Percentiles rank a stretch among this genome's conserved stretches.
Conservation (phyloP, 75 land plant genomes). For the Selaginella moellendorffii region DNA sequence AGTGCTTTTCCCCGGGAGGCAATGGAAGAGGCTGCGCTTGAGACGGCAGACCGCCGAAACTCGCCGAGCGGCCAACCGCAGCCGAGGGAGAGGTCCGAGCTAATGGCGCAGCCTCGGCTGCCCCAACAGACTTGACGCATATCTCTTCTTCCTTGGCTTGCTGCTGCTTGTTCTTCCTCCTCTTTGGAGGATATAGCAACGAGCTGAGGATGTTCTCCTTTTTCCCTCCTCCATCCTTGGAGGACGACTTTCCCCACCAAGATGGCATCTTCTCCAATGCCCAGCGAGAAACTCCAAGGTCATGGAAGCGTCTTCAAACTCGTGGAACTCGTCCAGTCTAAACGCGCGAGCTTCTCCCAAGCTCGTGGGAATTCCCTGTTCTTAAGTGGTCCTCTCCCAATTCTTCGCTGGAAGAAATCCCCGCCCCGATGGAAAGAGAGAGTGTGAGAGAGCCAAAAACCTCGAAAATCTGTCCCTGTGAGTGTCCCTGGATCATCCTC, state of each 20-base stretch:
- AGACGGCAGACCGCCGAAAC: background rate
- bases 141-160: background rate
- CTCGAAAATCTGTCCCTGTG: no score
- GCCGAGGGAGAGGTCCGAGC: background rate
- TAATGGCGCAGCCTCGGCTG: background rate
- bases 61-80: background rate
- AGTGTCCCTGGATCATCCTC: no score
- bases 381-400: no score
- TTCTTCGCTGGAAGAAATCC: no score
- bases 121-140: background rate
- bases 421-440: no score
- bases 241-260: constrained; percentile 1
- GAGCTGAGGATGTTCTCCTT: background rate
- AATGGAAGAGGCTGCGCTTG: background rate
- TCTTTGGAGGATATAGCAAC: background rate
- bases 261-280: constrained; percentile 1
- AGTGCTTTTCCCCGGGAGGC: background rate
- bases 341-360: no score
- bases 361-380: no score
- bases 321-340: background rate
- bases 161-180: background rate
- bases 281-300: background rate
- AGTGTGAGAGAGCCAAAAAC: no score
- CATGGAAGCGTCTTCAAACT: background rate
- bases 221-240: background rate